Evolutionary conservation across 1,139 yeast species (phyloP), one percentile per base, ranked within the genome.

Genomic region (Pichia sp.): DNA sequence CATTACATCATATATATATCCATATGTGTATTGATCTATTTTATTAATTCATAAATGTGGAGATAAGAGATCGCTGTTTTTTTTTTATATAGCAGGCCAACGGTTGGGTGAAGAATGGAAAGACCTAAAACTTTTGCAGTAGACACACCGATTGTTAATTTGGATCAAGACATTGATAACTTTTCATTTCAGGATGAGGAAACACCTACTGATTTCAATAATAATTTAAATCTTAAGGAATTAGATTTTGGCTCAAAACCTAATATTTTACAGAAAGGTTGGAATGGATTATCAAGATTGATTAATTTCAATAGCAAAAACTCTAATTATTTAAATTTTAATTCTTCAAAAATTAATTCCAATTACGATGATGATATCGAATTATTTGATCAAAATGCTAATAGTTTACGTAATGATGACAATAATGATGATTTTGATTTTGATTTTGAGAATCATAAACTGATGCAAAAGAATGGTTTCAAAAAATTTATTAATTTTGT

Each of bases 111-210:
- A n/a, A n/a, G n/a, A n/a, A n/a, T n/a, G n/a, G n/a, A n/a, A n/a
- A n/a, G n/a, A 23, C 35, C 25, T 4, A 24, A 16, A 22, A 24
- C 25, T 12, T 61, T 61, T 51, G 58, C 61, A 1, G 77, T 71
- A 8, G 86, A 80, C 52, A 62, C 76, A 3, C 86, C 85, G 0
- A 69, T 80, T 12, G 74, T 81, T 1, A 73, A 79, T 53, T 63
- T 80, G 47, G 85, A 80, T 53, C 64, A 62, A 1, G 78, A 72
- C 8, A 81, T 77, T 45, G 80, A 76, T 43, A 54, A 56, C 12
- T 43, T 50, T 42, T 53, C 52, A 30, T 55, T 59, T 12, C 63
- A 58, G 45, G 65, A 71, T 40, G 69, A 66, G 9, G 60, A 53
- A 6, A 51, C 51, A 43, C 55, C 53, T 40, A 47, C 53, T 9